phyloP scores from a whole-genome alignment of 176 grass and related monocot species.

The Oryza rufipogon region DNA sequence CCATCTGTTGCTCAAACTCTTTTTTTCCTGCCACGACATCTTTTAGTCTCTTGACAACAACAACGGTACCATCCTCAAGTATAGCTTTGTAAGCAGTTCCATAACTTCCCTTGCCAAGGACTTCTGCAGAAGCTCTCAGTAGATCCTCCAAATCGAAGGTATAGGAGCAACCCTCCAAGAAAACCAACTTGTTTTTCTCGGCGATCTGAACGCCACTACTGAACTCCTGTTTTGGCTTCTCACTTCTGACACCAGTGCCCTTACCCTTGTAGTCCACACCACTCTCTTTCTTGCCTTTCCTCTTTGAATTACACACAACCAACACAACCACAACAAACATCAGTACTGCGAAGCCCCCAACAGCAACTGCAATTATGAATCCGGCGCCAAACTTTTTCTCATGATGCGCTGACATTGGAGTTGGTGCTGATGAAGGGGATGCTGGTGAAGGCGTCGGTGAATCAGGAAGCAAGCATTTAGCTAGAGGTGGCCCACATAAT shows the following conservation, averaged over 20 bases:
- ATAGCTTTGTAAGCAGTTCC: constrained; percentile 92
- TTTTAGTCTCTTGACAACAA: constrained; percentile 96
- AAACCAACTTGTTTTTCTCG: constrained; percentile 88
- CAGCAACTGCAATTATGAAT: constrained; percentile 77
- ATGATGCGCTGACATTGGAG: constrained; percentile 22
- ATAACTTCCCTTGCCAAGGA: constrained; percentile 93
- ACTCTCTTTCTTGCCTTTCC: constrained; percentile 50
- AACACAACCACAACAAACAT: constrained; percentile 64
- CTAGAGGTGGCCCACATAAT: constrained; percentile 78
- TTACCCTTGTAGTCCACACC: constrained; percentile 48
- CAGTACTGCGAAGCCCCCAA: constrained; percentile 69
- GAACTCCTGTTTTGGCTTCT: constrained; percentile 81
- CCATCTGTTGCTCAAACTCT: constrained; percentile 99
- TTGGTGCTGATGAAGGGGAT: constrained; percentile 34
- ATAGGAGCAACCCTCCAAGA: constrained; percentile 87
- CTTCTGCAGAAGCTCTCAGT: constrained; percentile 94
- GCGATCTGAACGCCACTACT: constrained; percentile 80
- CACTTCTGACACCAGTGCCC: constrained; percentile 40
- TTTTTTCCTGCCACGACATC: constrained; percentile 78
- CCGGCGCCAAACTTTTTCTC: constrained; percentile 65
- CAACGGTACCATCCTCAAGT: constrained; percentile 84
- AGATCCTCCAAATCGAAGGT: constrained; percentile 98
- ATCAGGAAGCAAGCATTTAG: constrained; percentile 60
- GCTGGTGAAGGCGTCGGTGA: constrained; percentile 48
- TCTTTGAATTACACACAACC: constrained; percentile 63